Percentiles rank a stretch among this genome's conserved stretches.
phyloP scores from a whole-genome alignment of 768 basidiomycete genomes.

The Tricholoma furcatifolium region DNA sequence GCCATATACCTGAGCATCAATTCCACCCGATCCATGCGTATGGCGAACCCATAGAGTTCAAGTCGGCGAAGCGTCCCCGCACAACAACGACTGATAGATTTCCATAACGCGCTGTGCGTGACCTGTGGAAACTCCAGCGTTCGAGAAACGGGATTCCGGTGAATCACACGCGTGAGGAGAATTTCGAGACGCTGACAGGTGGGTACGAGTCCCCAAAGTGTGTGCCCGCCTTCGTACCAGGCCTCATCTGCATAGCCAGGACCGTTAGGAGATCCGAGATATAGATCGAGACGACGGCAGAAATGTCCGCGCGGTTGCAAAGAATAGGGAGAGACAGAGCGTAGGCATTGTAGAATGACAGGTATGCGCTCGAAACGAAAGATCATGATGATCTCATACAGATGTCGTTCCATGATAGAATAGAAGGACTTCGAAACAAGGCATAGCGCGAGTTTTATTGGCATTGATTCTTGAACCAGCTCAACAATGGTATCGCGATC shows the following conservation, averaged over 20 bases:
- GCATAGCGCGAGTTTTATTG: too few species aligned
- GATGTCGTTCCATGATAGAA: neutral
- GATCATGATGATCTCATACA: conserved; percentile 7
- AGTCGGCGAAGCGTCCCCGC: too few species aligned
- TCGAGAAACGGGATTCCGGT: neutral
- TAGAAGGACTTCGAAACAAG: too few species aligned
- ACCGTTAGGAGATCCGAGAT: neutral
- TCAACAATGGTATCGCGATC: too few species aligned
- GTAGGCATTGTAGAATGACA: neutral
- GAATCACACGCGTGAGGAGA: too few species aligned
- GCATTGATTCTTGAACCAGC: too few species aligned
- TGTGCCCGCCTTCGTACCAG: too few species aligned
- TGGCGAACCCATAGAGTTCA: too few species aligned
- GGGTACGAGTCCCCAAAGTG: neutral
- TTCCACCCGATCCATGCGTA: too few species aligned
- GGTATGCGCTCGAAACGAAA: conserved; percentile 3
- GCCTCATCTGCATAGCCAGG: too few species aligned
- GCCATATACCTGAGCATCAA: too few species aligned
- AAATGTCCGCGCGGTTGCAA: too few species aligned
- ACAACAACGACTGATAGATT: neutral
- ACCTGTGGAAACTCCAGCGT: neutral
- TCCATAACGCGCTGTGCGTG: neutral
- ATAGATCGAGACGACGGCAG: neutral
- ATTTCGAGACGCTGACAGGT: neutral
- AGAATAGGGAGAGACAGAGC: neutral